Evolutionary conservation across 495 filamentous ascomycete species (phyloP), one percentile per base, ranked within the genome.

Genomic region (Neurospora intermedia): DNA sequence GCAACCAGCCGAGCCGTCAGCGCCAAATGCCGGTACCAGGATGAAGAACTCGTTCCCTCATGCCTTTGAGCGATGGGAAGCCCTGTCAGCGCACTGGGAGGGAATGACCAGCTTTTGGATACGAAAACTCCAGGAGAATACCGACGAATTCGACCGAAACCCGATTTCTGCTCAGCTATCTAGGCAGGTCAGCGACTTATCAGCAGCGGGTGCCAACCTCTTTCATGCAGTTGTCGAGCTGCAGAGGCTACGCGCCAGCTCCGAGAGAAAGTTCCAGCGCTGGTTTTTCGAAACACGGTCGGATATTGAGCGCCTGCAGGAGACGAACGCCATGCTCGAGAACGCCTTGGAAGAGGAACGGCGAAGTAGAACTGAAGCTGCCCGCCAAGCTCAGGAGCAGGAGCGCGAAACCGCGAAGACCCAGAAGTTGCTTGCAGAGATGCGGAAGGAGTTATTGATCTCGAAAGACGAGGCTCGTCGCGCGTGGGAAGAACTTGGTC

Each of bases 181-280:
- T 13, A 90, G 96, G 48, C 96, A 99, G 79, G 94, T 99, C 69
- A 96, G 92, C 0, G 96, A 99, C 79, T 87, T 99, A 13, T 97
- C 95, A 38, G 96, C 96, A 18, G 96, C 96, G 6, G 96, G 96
- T 35, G 96, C 96, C 27, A 99, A 98, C 78, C 87, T 99, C 8
- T 99, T 99, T 80, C 96, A 98, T 79, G 96, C 96, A 7, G 94
- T 99, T 2, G 95, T 99, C 16, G 96, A 99, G 79, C 84, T 99
- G 42, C 96, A 99, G 78, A 91, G 96, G n/a, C 86, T 99, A 16
- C 93, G 96, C 27, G 96, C 96, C 23, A 96, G 93, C 27, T 97
- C 94, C 2, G 96, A 98, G 81, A 88, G 96, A 43, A 98, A 98
- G 79, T 99, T 99, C 80, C 96, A 98, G 81, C 90, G 96, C 48